phyloP scores from a whole-genome alignment of 306 rosid species.

The Acmispon strigosus region DNA sequence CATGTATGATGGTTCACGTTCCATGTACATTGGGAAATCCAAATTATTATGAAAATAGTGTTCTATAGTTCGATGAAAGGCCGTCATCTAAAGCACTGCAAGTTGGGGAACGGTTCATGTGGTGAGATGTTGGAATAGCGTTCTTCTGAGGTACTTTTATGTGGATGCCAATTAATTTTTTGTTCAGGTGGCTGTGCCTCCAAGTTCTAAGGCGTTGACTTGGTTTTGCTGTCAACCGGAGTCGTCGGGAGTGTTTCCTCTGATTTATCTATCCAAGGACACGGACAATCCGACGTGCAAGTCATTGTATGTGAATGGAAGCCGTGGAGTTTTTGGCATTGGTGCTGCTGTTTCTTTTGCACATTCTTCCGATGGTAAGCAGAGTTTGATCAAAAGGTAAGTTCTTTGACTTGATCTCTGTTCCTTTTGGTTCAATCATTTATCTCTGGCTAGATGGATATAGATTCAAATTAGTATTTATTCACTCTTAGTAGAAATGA shows the following conservation, averaged over 20 bases:
- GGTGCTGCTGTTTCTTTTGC: conserved; percentile 69
- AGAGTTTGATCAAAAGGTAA: conserved; percentile 46
- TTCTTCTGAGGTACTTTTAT: neutral
- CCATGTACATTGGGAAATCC: neutral
- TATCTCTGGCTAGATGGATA: neutral
- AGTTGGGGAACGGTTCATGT: neutral
- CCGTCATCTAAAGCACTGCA: neutral
- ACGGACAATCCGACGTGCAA: conserved; percentile 38
- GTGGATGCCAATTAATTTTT: conserved; percentile 10
- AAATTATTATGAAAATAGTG: neutral
- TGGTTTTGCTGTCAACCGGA: conserved; percentile 82
- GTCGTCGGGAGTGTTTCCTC: conserved; percentile 59
- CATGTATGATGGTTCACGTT: neutral
- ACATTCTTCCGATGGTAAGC: conserved; percentile 29
- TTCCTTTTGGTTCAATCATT: neutral
- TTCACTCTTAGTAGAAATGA: neutral
- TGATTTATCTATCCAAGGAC: conserved; percentile 63
- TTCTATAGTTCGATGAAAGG: neutral
- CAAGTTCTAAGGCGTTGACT: conserved; percentile 67
- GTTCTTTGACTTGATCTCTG: neutral
- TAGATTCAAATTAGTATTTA: neutral
- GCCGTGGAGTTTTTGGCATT: conserved; percentile 68
- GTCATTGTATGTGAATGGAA: conserved; percentile 53
- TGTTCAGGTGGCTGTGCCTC: conserved; percentile 78
- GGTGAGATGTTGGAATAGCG: neutral